Base-by-base conservation (phyloP, 768 basidiomycete genomes). In the Mrakia blollopis region DNA sequence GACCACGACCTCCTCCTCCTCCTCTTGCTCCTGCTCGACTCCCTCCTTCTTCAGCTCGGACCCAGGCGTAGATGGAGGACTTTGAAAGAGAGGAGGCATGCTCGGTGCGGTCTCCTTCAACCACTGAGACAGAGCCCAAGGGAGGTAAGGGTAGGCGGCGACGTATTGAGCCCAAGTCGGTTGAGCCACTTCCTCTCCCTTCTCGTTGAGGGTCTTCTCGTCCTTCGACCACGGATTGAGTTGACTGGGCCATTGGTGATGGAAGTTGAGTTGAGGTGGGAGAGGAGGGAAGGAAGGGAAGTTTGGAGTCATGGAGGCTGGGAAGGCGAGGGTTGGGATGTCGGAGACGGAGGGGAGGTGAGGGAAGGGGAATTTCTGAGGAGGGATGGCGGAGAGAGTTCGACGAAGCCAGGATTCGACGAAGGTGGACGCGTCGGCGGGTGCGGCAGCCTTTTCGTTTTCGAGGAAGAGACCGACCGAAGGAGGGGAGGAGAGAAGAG, bases 351-450 rank as follows among this genome's bases (percentile, higher is more conserved):
- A 60, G 2, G 75, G 75, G 23, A 76, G 69, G 39, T 76, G 67
- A 23, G 75, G 75, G 75, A 76, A 68, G 41, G 41, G 73, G 61
- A 47, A 37, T 35, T 70, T 76, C 28, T 32, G 44, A 21, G 65
- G 75, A 25, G 50, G 35, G 32, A 69, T n/a, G 18, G 23, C 32
- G 30, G 73, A 65, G 60, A 74, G 65, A 18, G 62, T 74, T 65
- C 73, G 73, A 65, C 65, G 62, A 28, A 74, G 57, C 73, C 73
- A 74, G 47, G 73, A 74, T 23, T 74, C 73, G 62, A 74, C 65
- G 63, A 41, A 62, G 10, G 61, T 57, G 25, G 41, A 47, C 2
- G 41, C 28, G 50, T 62, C 62, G 30, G 65, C n/a, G 41, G 30
- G 18, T 13, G 73, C n/a, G 28, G 72, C 47, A 14, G 14, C 44